Evolutionary conservation across 768 basidiomycete genomes (phyloP).

Genomic region (Auricularia cornea): DNA sequence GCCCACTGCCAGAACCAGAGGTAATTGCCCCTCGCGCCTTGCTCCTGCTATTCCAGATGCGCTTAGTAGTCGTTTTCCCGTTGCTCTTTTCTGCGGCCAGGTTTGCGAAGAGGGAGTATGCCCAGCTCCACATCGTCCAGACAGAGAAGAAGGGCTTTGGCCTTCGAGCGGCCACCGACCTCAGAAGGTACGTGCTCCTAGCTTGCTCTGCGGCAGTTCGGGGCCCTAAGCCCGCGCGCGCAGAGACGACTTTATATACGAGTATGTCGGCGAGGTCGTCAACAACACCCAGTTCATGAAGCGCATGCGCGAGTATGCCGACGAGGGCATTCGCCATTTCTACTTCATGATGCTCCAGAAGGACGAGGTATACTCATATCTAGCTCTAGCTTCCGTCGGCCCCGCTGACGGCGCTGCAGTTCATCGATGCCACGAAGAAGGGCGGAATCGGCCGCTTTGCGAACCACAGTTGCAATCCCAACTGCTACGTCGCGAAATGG

Average conservation of each 20-base stretch:
- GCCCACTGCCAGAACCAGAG: slow-evolving; percentile 86
- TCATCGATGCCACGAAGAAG: slow-evolving; percentile 94
- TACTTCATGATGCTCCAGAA: slow-evolving; percentile 99
- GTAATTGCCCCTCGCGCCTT: slow-evolving; percentile 35
- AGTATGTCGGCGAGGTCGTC: slow-evolving; percentile 96
- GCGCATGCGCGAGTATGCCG: slow-evolving; percentile 88
- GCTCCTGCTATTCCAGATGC: slow-evolving; percentile 1
- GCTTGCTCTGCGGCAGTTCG: neutral
- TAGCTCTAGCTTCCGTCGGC: neutral
- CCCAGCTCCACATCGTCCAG: slow-evolving; percentile 78
- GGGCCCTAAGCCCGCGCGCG: neutral
- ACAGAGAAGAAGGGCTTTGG: slow-evolving; percentile 97
- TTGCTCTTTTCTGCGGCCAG: slow-evolving; percentile 32
- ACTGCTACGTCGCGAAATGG: slow-evolving; percentile 98
- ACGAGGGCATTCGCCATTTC: slow-evolving; percentile 90
- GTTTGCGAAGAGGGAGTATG: slow-evolving; percentile 77
- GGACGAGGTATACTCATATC: slow-evolving; percentile 63
- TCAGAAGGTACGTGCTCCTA: slow-evolving; percentile 46
- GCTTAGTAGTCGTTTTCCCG: neutral
- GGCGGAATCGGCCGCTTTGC: slow-evolving; percentile 96
- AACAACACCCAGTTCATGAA: slow-evolving; percentile 79
- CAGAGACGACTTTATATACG: slow-evolving; percentile 91
- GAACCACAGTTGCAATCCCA: slow-evolving; percentile 96
- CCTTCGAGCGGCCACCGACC: slow-evolving; percentile 62
- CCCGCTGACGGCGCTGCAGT: slow-evolving; percentile 37